Percentiles rank a stretch among this genome's conserved stretches.
These are phyloP conservation scores for Suhomyces vadensis DNA, from an alignment of 805 yeast genomes.

Conservation along the genomic window DNA sequence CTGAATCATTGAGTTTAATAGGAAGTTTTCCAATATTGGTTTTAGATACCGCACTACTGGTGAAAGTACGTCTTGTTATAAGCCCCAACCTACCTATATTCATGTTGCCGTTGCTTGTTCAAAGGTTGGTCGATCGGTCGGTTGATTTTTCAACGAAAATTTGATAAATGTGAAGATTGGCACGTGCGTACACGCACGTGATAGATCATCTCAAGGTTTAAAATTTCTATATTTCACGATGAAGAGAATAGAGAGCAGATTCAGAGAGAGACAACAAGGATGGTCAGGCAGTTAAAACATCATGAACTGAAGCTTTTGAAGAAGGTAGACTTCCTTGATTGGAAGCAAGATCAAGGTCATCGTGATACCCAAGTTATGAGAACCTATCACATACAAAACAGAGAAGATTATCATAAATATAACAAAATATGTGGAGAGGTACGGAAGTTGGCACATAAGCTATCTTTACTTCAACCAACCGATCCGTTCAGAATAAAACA, in stretches of 20 bases:
- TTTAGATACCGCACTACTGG: conserved; percentile 14
- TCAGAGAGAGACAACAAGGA: conserved; percentile 22
- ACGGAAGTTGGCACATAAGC: conserved; percentile 80
- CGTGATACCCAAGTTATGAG: conserved; percentile 97
- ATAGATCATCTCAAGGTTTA: conserved; percentile 8
- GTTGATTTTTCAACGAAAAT: conserved; percentile 2
- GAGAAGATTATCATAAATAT: conserved; percentile 95
- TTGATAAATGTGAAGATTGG: not conserved
- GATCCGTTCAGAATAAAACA: conserved; percentile 88
- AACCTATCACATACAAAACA: conserved; percentile 86
- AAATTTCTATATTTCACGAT: not conserved
- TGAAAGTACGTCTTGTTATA: conserved; percentile 11
- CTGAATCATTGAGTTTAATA: conserved; percentile 64
- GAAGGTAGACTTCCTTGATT: conserved; percentile 94
- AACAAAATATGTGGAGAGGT: conserved; percentile 91
- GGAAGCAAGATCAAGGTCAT: conserved; percentile 96
- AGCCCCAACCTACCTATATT: conserved; percentile 1
- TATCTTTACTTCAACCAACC: conserved; percentile 80
- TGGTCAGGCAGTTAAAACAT: conserved; percentile 88
- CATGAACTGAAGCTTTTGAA: conserved; percentile 94
- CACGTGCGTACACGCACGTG: conserved; percentile 1
- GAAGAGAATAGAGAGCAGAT: not conserved
- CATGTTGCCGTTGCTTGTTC: not conserved
- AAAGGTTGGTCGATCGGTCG: not conserved
- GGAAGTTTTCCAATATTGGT: conserved; percentile 86